phyloP scores from a whole-genome alignment of 352 stramenopile species.

The Phytophthora pistaciae region DNA sequence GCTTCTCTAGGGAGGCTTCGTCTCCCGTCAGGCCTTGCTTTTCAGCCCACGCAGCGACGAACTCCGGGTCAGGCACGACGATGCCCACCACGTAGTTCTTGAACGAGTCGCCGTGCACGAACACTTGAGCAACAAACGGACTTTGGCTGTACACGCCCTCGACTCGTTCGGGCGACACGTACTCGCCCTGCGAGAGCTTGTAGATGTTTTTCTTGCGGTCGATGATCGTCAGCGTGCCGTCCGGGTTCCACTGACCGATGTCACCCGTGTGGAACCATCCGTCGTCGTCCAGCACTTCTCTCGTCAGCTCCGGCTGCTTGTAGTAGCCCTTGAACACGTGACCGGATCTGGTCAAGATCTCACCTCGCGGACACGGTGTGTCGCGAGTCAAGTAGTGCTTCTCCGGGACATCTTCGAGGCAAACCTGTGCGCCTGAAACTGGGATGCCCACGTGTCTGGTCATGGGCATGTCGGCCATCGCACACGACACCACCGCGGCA shows the following conservation, averaged over 20 bases:
- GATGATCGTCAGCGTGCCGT: conserved; percentile 90
- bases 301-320: conserved; percentile 90
- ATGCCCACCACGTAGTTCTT: conserved; percentile 93
- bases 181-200: conserved; percentile 94
- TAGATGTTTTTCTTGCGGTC: conserved; percentile 94
- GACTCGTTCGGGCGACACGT: conserved; percentile 96
- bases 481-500: conserved; percentile 82
- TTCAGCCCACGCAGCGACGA: conserved; percentile 53
- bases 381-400: conserved; percentile 93
- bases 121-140: conserved; percentile 92
- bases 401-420: conserved; percentile 93
- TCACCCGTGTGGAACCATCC: conserved; percentile 97
- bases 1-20: conserved; percentile 34
- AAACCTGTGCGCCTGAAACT: conserved; percentile 84
- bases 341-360: conserved; percentile 58
- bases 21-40: conserved; percentile 36
- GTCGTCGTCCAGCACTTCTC: conserved; percentile 85
- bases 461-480: conserved; percentile 41
- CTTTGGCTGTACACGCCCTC: conserved; percentile 93
- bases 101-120: conserved; percentile 95
- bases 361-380: conserved; percentile 43
- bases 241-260: conserved; percentile 92
- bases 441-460: conserved; percentile 93
- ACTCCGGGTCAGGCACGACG: conserved; percentile 82
- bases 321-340: conserved; percentile 93